Base-by-base conservation (phyloP, 75 land plant species). In the Pseudotsuga menziesii region DNA sequence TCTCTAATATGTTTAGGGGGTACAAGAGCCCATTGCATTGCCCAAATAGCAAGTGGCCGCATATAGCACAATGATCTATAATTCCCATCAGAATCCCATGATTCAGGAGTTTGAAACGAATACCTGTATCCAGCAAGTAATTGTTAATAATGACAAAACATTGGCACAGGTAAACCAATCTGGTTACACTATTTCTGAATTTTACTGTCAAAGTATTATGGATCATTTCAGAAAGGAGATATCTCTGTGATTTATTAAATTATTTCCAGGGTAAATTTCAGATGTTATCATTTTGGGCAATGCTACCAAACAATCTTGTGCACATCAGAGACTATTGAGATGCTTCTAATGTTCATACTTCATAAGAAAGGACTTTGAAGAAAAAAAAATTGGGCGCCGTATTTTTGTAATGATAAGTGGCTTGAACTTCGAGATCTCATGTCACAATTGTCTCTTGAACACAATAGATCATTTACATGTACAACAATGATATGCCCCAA, bases 11-110 rank as follows among this genome's bases (percentile, higher is more conserved):
- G 73, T 56, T 78, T 82, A 16, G 91, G 97, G 11, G 86, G 88
- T 74, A 11, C 54, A 54, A 97, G 77, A 56, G 99, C 99, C 99
- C 98, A 97, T 75, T 97, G 99, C 98, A 97, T 97, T 39, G 96
- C 95, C 99, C 99, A 97, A 32, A 97, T 94, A 17, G 99, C 93
- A 67, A 97, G 80, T 23, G 99, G 99, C 0, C 98, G 89, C 99
- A 94, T 97, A 84, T 97, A 97, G 61, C 86, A 72, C 4, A 97
- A 62, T 4, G 99, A 92, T 60, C 99, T 61, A 75, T 89, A 97
- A 17, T 85, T 57, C 56, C 85, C 98, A 23, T 88, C 75, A 4
- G 75, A 78, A 35, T 86, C 89, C 99, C 99, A 97, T 39, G 89
- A 93, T 81, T 97, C 99, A 2, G 98, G 99, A 3, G 98, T 97